phyloP scores from a whole-genome alignment of 1,284 basidiomycete species.

The Apiotrichum domesticum region DNA sequence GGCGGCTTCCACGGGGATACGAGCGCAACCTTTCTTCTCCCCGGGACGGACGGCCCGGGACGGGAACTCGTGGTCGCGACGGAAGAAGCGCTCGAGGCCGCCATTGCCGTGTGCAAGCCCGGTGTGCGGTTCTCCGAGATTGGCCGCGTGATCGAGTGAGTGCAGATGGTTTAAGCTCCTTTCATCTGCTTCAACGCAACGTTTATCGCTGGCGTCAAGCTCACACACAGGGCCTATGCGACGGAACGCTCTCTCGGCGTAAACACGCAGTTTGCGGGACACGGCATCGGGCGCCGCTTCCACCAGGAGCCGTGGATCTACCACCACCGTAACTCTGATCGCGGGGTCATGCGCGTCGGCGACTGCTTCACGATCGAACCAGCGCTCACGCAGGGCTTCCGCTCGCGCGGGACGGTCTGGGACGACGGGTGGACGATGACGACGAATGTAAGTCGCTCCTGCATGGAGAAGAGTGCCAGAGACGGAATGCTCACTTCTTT shows the following conservation, averaged over 20 bases:
- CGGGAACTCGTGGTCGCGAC: constrained; percentile 59
- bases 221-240: constrained; percentile 40
- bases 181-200: neutral
- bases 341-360: constrained; percentile 68
- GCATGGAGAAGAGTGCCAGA: no score
- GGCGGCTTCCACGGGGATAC: constrained; percentile 82
- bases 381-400: constrained; percentile 64
- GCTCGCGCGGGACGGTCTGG: constrained; percentile 65
- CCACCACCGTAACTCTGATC: constrained; percentile 70
- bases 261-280: constrained; percentile 60
- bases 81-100: constrained; percentile 62
- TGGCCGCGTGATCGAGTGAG: constrained; percentile 65
- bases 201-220: no score
- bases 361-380: constrained; percentile 91
- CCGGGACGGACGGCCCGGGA: constrained; percentile 64
- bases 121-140: constrained; percentile 67
- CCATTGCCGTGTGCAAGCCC: constrained; percentile 70
- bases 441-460: constrained; percentile 57
- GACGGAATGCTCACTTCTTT: no score
- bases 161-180: neutral
- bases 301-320: constrained; percentile 79
- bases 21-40: constrained; percentile 70
- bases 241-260: constrained; percentile 54
- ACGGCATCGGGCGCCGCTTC: constrained; percentile 79
- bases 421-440: constrained; percentile 84